Evolutionary conservation across 805 yeast genomes (phyloP).

Genomic region (Candida rishiriensis): DNA sequence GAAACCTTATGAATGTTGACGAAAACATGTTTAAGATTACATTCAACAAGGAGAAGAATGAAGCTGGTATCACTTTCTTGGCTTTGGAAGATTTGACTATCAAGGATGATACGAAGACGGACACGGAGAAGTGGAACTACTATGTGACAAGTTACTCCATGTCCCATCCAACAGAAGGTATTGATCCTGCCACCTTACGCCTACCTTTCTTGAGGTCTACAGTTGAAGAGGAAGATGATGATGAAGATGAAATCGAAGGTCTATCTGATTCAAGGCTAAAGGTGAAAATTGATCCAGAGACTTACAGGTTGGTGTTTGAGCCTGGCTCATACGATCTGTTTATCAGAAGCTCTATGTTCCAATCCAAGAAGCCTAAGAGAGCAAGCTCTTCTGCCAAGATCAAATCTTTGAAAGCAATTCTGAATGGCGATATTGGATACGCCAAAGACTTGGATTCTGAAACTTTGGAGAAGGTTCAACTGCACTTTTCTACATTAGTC

Average conservation of each 20-base stretch:
- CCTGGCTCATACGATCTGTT: constrained; percentile 75
- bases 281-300: constrained; percentile 73
- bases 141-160: constrained; percentile 88
- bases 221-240: constrained; percentile 45
- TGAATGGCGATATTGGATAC: constrained; percentile 58
- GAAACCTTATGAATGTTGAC: constrained; percentile 70
- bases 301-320: constrained; percentile 79
- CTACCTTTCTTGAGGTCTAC: constrained; percentile 72
- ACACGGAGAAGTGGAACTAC: constrained; percentile 86
- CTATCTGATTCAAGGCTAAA: constrained; percentile 63
- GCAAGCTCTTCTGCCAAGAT: constrained; percentile 11
- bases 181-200: constrained; percentile 67
- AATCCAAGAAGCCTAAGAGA: constrained; percentile 21
- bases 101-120: constrained; percentile 53
- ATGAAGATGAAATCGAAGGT: constrained; percentile 48
- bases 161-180: constrained; percentile 97
- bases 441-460: constrained; percentile 41
- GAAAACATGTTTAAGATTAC: constrained; percentile 92
- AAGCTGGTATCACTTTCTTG: constrained; percentile 72
- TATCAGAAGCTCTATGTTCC: constrained; percentile 52
- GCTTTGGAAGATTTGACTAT: constrained; percentile 86
- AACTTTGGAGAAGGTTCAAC: constrained; percentile 28
- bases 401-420: constrained; percentile 31
- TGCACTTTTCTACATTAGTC: constrained; percentile 32
- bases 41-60: constrained; percentile 48